Conservation (phyloP, 2,329 filamentous ascomycete genomes). For the Ophiosphaerella herpotricha region DNA sequence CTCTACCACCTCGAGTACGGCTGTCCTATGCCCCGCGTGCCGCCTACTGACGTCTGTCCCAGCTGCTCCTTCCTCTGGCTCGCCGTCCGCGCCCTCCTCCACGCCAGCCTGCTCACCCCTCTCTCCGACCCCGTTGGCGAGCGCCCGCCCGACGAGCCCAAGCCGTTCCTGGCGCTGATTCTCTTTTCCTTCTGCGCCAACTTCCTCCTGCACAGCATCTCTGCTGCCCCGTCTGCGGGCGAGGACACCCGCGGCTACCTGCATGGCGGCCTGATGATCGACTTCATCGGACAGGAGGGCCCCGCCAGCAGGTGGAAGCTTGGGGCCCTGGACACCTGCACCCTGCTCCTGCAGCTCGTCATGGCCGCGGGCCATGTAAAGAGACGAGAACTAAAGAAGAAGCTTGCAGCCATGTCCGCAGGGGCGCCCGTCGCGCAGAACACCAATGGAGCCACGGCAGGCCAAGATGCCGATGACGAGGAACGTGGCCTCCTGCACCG, state of each 20-base stretch:
- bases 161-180: constrained; percentile 60
- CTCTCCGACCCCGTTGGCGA: constrained; percentile 55
- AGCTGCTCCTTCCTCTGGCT: constrained; percentile 65
- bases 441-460: constrained; percentile 12
- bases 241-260: constrained; percentile 59
- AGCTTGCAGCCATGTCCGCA: constrained; percentile 32
- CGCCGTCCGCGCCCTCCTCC: constrained; percentile 58
- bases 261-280: constrained; percentile 66
- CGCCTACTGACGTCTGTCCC: constrained; percentile 4
- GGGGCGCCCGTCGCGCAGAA: constrained; percentile 16
- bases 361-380: constrained; percentile 61
- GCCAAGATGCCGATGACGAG: constrained; percentile 63
- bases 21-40: background rate
- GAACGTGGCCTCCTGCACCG: constrained; percentile 59
- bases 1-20: constrained; percentile 68
- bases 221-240: constrained; percentile 48
- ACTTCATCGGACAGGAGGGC: constrained; percentile 66
- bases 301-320: constrained; percentile 60
- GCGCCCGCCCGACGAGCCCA: constrained; percentile 55
- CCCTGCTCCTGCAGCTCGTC: constrained; percentile 60
- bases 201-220: constrained; percentile 57
- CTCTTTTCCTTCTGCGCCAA: constrained; percentile 60
- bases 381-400: constrained; percentile 54
- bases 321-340: constrained; percentile 57
- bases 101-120: constrained; percentile 64